Conservation (phyloP, 108 stramenopile genomes). For the Conticribra weissflogii region DNA sequence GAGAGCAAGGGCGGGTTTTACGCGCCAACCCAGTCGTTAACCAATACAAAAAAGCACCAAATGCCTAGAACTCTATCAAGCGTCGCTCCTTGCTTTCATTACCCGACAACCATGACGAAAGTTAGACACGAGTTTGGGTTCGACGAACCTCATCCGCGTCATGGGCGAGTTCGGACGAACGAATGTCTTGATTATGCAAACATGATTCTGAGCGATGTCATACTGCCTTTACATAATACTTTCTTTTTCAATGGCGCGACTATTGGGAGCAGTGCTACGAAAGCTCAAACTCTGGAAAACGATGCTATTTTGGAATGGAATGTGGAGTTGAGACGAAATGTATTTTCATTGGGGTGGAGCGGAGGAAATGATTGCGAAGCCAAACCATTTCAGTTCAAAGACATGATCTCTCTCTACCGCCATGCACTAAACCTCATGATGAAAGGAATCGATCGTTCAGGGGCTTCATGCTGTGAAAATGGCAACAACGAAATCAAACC, state of each 20-base stretch:
- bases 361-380: neutral
- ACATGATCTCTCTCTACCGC: constrained; percentile 31
- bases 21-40: no score
- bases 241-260: constrained; percentile 42
- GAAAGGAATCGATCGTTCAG: neutral
- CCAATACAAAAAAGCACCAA: no score
- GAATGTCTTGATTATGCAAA: constrained; percentile 66
- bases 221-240: constrained; percentile 67
- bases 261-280: no score
- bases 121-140: constrained; percentile 82
- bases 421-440: constrained; percentile 24
- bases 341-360: constrained; percentile 12
- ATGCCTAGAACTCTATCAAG: no score
- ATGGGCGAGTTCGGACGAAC: constrained; percentile 75
- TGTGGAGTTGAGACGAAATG: neutral
- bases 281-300: no score
- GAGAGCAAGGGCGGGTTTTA: no score
- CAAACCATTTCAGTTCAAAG: constrained; percentile 41
- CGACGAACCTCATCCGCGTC: constrained; percentile 88
- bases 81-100: constrained; percentile 35
- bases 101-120: constrained; percentile 69
- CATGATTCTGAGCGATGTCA: constrained; percentile 56
- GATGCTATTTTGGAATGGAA: constrained; percentile 7
- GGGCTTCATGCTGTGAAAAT: neutral
- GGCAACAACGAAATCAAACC: neutral